phyloP scores from a whole-genome alignment of 1,284 basidiomycete genomes.

The Leccinum subatratum region DNA sequence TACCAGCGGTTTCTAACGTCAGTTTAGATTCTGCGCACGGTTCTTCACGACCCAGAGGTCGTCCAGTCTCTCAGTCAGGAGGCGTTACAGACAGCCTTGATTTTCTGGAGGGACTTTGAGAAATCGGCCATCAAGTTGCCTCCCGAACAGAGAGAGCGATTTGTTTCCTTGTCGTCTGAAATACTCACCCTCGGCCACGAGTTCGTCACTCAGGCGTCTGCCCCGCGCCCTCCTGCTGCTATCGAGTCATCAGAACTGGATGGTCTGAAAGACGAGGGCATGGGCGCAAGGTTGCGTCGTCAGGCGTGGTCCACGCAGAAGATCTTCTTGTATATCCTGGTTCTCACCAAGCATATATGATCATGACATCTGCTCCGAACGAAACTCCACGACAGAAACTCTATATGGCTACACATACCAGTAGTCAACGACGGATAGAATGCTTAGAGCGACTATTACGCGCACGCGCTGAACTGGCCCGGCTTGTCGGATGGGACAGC shows the following conservation, averaged over 20 bases:
- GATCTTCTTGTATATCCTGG: slow-evolving; percentile 73
- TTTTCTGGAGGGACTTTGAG: slow-evolving; percentile 96
- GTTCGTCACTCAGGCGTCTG: slow-evolving; percentile 69
- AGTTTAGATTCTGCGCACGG: slow-evolving; percentile 56
- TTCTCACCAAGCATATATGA: slow-evolving; percentile 87
- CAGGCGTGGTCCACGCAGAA: slow-evolving; percentile 72
- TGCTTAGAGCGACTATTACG: slow-evolving; percentile 73
- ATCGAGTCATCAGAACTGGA: slow-evolving; percentile 64
- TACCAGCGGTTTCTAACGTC: slow-evolving; percentile 7
- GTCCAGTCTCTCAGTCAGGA: slow-evolving; percentile 61
- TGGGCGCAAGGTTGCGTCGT: slow-evolving; percentile 63
- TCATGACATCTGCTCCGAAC: slow-evolving; percentile 79
- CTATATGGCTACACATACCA: slow-evolving; percentile 72
- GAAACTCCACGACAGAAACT: slow-evolving; percentile 78
- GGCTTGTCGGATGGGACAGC: slow-evolving; percentile 74
- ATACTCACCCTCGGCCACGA: slow-evolving; percentile 85
- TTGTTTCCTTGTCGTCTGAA: slow-evolving; percentile 88
- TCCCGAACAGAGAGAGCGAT: slow-evolving; percentile 68
- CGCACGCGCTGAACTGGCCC: slow-evolving; percentile 75
- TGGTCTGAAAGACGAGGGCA: slow-evolving; percentile 65
- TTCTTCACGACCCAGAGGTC: slow-evolving; percentile 60
- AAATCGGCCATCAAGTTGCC: slow-evolving; percentile 94
- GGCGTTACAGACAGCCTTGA: slow-evolving; percentile 79
- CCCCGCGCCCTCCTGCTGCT: slow-evolving; percentile 57
- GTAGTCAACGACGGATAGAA: slow-evolving; percentile 63